Percentiles rank a stretch among this genome's conserved stretches.
These are phyloP conservation scores for Pseudognaphalium luteoalbum DNA, from an alignment of 129 eudicot genomes.

Conservation along the genomic window DNA sequence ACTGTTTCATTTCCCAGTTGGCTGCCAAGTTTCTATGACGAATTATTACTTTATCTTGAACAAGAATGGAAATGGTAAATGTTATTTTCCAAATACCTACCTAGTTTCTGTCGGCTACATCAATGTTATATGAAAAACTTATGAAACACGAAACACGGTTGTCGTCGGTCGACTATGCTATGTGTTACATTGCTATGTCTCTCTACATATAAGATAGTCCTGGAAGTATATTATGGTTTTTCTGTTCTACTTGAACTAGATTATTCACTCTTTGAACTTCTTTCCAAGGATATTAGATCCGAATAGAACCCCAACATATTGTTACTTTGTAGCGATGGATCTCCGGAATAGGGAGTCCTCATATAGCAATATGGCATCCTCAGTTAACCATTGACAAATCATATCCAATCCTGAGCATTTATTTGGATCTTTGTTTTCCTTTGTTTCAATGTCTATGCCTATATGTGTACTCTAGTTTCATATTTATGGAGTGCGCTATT, in stretches of 20 bases:
- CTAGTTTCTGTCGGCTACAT: slow-evolving; percentile 25
- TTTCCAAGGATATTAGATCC: slow-evolving; percentile 21
- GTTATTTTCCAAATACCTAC: slow-evolving; percentile 10
- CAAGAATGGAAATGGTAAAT: slow-evolving; percentile 99
- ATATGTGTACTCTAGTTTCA: neutral
- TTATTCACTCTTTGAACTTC: slow-evolving; percentile 2
- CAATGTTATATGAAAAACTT: slow-evolving; percentile 8
- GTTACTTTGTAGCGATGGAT: neutral
- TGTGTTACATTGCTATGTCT: slow-evolving; percentile 11
- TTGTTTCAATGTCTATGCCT: neutral
- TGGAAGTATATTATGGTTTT: neutral
- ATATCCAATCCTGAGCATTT: neutral
- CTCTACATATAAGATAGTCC: neutral
- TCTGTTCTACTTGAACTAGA: neutral
- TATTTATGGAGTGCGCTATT: slow-evolving; percentile 2
- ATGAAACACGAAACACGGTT: neutral
- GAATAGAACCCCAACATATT: neutral
- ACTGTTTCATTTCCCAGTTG: slow-evolving; percentile 70
- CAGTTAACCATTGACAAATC: neutral
- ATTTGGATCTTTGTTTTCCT: neutral
- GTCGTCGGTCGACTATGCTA: neutral
- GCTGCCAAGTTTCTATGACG: slow-evolving; percentile 93
- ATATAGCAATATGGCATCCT: neutral
- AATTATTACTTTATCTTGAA: slow-evolving; percentile 84
- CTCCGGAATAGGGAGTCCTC: neutral